These are phyloP conservation scores for Rosa persica DNA, from an alignment of 306 rosid genomes.

Conservation along the genomic window DNA sequence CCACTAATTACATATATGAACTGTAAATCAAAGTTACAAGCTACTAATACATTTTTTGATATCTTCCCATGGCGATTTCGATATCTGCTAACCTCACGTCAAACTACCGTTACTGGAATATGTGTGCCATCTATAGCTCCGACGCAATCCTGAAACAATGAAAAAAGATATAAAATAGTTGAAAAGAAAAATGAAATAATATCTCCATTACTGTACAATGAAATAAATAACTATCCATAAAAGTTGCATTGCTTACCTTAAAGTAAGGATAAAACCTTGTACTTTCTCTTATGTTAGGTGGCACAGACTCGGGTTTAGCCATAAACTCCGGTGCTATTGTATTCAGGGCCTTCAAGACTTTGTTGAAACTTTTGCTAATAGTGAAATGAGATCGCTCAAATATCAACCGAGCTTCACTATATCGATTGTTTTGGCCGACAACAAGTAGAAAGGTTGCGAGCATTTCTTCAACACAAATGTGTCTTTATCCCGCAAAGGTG, in stretches of 20 bases:
- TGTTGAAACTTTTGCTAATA: neutral
- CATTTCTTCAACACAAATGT: neutral
- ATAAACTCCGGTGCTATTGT: neutral
- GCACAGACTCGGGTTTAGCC: too few relatives aligned
- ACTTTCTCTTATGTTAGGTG: too few relatives aligned
- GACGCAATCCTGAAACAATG: too few relatives aligned
- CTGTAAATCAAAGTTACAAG: constrained; percentile 1
- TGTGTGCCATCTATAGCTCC: too few relatives aligned
- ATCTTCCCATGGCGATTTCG: neutral
- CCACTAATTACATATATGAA: constrained; percentile 5
- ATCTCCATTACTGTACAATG: too few relatives aligned
- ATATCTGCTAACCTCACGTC: too few relatives aligned
- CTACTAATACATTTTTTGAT: neutral
- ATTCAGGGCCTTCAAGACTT: neutral
- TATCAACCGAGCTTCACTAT: neutral
- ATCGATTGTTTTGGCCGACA: neutral
- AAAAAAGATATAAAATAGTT: too few relatives aligned
- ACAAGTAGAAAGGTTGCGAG: neutral
- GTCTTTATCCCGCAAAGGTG: neutral
- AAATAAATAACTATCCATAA: too few relatives aligned
- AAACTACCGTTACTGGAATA: too few relatives aligned
- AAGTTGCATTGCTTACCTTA: too few relatives aligned
- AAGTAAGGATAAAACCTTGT: too few relatives aligned
- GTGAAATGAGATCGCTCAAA: neutral
- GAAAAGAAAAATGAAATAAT: too few relatives aligned